Percentiles rank a stretch among this genome's conserved stretches.
phyloP scores from a whole-genome alignment of 2,329 filamentous ascomycete genomes.

The Fusarium metavorans region DNA sequence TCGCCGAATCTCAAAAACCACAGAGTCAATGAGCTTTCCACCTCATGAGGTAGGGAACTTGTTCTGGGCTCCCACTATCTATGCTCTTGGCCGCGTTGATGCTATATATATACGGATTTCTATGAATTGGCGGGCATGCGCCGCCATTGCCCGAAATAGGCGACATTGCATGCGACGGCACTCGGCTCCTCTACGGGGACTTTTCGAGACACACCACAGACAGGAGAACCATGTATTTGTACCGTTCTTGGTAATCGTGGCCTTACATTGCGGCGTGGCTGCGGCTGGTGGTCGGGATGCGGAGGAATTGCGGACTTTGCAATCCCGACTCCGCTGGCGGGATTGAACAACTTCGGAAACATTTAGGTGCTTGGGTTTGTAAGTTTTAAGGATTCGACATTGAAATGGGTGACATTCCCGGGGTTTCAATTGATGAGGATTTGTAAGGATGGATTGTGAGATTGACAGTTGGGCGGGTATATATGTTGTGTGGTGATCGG shows the following conservation, averaged over 20 bases:
- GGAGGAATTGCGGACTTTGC: not conserved
- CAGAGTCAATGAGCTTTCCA: too few relatives aligned
- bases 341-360: not conserved
- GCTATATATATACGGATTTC: not conserved
- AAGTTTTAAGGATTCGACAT: not conserved
- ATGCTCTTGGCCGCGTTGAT: not conserved
- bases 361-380: not conserved
- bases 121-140: not conserved
- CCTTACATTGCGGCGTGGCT: not conserved
- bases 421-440: not conserved
- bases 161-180: not conserved
- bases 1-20: too few relatives aligned
- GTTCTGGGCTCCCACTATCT: too few relatives aligned
- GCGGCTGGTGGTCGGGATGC: not conserved
- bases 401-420: not conserved
- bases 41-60: too few relatives aligned
- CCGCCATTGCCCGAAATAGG: not conserved
- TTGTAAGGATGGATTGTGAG: not conserved
- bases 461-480: not conserved
- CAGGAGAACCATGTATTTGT: not conserved
- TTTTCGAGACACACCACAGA: not conserved
- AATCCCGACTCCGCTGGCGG: not conserved
- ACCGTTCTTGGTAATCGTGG: not conserved
- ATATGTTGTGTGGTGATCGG: not conserved
- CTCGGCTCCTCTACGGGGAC: slow-evolving; percentile 6